Percentiles rank a stretch among this genome's conserved stretches.
Evolutionary conservation across 805 yeast genomes (phyloP).

Genomic region (Crinitomyces ghanaensis): DNA sequence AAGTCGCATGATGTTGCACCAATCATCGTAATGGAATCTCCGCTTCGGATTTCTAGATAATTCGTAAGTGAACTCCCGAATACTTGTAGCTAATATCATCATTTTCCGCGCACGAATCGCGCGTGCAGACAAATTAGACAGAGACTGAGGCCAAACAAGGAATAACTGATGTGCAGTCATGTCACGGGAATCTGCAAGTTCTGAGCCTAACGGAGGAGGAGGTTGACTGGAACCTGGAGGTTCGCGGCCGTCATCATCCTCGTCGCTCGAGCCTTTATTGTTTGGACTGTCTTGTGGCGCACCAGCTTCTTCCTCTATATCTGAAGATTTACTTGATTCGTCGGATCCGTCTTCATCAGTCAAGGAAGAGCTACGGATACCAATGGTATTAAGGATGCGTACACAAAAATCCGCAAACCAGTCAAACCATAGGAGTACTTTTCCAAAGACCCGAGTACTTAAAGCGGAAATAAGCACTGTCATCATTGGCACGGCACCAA

Average conservation of each 20-base stretch:
- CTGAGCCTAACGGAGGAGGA: background rate
- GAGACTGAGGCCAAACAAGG: too few species aligned
- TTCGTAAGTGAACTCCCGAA: constrained; percentile 4
- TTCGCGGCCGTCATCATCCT: background rate
- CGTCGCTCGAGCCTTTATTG: background rate
- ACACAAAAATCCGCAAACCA: constrained; percentile 13
- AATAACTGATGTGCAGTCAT: too few species aligned
- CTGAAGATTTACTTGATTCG: too few species aligned
- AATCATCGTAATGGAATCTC: constrained; percentile 39
- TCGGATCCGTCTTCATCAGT: constrained; percentile 1
- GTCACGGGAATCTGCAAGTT: background rate
- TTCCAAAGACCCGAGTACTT: constrained; percentile 40
- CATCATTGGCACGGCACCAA: constrained; percentile 79
- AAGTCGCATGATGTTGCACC: constrained; percentile 32
- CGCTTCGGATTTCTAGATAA: constrained; percentile 25
- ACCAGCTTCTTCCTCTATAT: too few species aligned
- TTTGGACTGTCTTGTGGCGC: constrained; percentile 1
- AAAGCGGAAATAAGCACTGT: constrained; percentile 63
- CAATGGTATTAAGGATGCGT: background rate
- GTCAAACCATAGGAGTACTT: constrained; percentile 11
- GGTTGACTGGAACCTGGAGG: background rate
- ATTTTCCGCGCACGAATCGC: constrained; percentile 1
- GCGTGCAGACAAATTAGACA: too few species aligned
- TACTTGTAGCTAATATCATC: constrained; percentile 4
- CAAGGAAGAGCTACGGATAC: constrained; percentile 1